Percentiles rank a stretch among this genome's conserved stretches.
Evolutionary conservation across 1,284 basidiomycete species (phyloP).

Genomic region (Trametes hirsuta): DNA sequence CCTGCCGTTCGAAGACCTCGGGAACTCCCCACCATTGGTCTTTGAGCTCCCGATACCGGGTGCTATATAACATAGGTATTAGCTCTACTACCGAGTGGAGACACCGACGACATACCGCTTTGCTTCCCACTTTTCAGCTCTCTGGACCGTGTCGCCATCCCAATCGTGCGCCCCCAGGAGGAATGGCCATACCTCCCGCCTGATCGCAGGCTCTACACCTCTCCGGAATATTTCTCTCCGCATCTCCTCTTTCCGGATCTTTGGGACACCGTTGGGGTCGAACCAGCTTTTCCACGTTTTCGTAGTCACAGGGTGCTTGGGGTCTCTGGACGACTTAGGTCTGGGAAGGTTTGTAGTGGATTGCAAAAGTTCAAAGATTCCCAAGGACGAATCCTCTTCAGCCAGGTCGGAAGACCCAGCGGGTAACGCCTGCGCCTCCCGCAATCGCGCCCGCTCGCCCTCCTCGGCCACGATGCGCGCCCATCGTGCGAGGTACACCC

Average conservation of each 20-base stretch:
- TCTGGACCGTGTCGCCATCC: constrained; percentile 61
- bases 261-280: constrained; percentile 67
- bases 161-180: constrained; percentile 85
- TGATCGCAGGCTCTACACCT: constrained; percentile 60
- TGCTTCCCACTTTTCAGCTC: constrained; percentile 58
- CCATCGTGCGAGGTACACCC: constrained; percentile 97
- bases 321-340: constrained; percentile 75
- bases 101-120: constrained; percentile 55
- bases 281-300: constrained; percentile 77
- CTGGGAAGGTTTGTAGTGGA: constrained; percentile 77
- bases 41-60: constrained; percentile 71
- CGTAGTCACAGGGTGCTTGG: constrained; percentile 71
- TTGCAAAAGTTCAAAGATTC: constrained; percentile 88
- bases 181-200: constrained; percentile 88
- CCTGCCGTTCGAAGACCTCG: constrained; percentile 77
- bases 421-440: constrained; percentile 72
- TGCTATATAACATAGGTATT: constrained; percentile 41
- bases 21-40: constrained; percentile 81
- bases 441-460: constrained; percentile 82
- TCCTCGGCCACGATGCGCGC: constrained; percentile 95
- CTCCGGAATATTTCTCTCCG: constrained; percentile 75
- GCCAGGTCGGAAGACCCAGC: constrained; percentile 49
- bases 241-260: constrained; percentile 69
- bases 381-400: constrained; percentile 76
- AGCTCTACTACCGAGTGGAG: not conserved